Base-by-base conservation (phyloP, 257 asterid genomes). In the Hygrophila difformis region DNA sequence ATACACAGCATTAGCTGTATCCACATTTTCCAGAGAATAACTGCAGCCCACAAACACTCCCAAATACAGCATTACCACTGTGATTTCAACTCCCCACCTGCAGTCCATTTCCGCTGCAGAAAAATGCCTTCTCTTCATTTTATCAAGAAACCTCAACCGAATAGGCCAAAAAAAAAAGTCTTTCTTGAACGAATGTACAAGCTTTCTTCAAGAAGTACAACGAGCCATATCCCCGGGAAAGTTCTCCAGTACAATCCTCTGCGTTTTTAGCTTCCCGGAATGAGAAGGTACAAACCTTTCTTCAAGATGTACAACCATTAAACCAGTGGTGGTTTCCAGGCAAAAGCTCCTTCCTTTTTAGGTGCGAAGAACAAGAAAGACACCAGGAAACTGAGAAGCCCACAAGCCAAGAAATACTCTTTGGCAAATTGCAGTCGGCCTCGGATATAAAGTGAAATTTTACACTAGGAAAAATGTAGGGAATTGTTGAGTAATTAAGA, bases 1-100 rank as follows among this genome's bases (percentile, higher is more conserved):
- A 65, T 77, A 84, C 39, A 89, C 94, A 62, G 69, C 94, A 68
- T 61, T 26, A 1, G 4, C 50, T 12, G 59, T 55, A 58, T 64
- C 80, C 47, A 47, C 74, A 59, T 39, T 66, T 2, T 47, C 78
- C 68, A 72, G 66, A 59, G 61, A 69, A 66, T 5, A 67, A 45
- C 67, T 57, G 59, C 64, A 47, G 36, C 62, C 52, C 53, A 70
- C 34, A 56, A 82, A 57, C 2, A 88, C 37, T 39, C 73, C 80
- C 76, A 77, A 57, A 51, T 62, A 71, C 44, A 83, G 37, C 62
- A 72, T 31, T 38, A 62, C 46, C 48, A 46, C 36, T 31, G 53
- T 31, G 15, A 69, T 43, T 26, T 8, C 31, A 60, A 55, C 50
- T 44, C 78, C 69, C 56, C 51, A 42, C 46, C 54, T 44, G 29